A percentile compares a stretch with the other conserved stretches of the same genome.
phyloP scores from a whole-genome alignment of 83 land plant species.

The Picea engelmannii region DNA sequence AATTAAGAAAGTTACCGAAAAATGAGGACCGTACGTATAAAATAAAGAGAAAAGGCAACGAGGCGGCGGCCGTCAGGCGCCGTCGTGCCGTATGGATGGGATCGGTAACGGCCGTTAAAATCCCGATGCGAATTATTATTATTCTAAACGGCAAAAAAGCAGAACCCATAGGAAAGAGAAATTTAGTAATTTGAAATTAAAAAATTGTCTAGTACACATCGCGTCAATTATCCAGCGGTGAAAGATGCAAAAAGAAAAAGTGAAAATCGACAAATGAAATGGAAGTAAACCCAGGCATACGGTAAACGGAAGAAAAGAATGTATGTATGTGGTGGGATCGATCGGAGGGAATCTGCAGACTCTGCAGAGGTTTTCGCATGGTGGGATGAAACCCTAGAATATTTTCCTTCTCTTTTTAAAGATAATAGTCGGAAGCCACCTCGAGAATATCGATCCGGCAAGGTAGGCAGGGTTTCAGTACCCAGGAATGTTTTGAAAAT shows the following conservation, averaged over 20 bases:
- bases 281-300: slow-evolving; percentile 2
- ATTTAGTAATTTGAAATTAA: too few relatives aligned
- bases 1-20: not conserved
- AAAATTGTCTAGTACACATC: not conserved
- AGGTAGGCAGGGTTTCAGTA: not conserved
- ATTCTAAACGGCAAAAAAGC: too few relatives aligned
- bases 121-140: too few relatives aligned
- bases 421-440: not conserved
- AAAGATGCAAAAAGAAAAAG: not conserved
- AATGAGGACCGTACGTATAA: slow-evolving; percentile 1
- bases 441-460: slow-evolving; percentile 3
- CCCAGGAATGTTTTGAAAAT: slow-evolving; percentile 3
- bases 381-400: not conserved
- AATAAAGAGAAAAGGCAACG: not conserved
- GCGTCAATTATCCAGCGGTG: slow-evolving; percentile 1
- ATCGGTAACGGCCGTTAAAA: not conserved
- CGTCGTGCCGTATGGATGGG: not conserved
- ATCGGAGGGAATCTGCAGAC: slow-evolving; percentile 1
- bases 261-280: slow-evolving; percentile 1
- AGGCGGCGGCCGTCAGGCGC: slow-evolving; percentile 11
- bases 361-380: not conserved
- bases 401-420: not conserved
- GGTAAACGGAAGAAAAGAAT: not conserved
- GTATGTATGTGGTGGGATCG: not conserved
- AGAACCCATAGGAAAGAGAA: too few relatives aligned